Percentiles rank a stretch among this genome's conserved stretches.
These are phyloP conservation scores for Penicillium sp. DNA, from an alignment of 2,329 filamentous ascomycete species.

Conservation along the genomic window DNA sequence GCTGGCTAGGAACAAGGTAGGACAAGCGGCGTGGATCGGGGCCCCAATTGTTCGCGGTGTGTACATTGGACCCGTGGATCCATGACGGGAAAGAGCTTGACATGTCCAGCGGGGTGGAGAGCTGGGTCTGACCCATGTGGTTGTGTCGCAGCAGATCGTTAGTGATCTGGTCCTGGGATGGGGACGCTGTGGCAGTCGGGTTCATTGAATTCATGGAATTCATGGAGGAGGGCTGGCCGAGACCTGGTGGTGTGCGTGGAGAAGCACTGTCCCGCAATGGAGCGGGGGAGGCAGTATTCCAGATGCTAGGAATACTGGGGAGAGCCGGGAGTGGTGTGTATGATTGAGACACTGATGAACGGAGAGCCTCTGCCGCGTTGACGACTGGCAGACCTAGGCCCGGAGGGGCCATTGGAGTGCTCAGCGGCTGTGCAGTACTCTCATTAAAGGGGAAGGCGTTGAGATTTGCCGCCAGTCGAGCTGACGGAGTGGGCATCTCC, in stretches of 20 bases:
- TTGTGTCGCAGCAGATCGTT: conserved; percentile 35
- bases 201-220: conserved; percentile 16
- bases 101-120: conserved; percentile 24
- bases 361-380: conserved; percentile 22
- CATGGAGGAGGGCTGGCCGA: conserved; percentile 28
- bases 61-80: conserved; percentile 22
- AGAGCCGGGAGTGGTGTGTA: conserved; percentile 36
- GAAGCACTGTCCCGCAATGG: conserved; percentile 43
- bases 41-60: conserved; percentile 29
- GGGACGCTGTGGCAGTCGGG: conserved; percentile 20
- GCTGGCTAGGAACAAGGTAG: conserved; percentile 29
- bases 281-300: conserved; percentile 49
- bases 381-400: conserved; percentile 33
- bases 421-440: conserved; percentile 25
- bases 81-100: conserved; percentile 29
- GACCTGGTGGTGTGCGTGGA: conserved; percentile 43
- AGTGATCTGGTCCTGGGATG: conserved; percentile 28
- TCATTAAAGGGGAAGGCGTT: conserved; percentile 27
- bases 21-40: conserved; percentile 21
- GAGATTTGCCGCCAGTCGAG: conserved; percentile 23
- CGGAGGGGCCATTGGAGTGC: conserved; percentile 37
- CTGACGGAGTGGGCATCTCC: conserved; percentile 29
- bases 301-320: conserved; percentile 46
- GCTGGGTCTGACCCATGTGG: conserved; percentile 29
- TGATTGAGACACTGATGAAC: conserved; percentile 31